These are phyloP conservation scores for Rhizopus stolonifer DNA, from an alignment of 371 early-diverging fungal species.

Conservation along the genomic window DNA sequence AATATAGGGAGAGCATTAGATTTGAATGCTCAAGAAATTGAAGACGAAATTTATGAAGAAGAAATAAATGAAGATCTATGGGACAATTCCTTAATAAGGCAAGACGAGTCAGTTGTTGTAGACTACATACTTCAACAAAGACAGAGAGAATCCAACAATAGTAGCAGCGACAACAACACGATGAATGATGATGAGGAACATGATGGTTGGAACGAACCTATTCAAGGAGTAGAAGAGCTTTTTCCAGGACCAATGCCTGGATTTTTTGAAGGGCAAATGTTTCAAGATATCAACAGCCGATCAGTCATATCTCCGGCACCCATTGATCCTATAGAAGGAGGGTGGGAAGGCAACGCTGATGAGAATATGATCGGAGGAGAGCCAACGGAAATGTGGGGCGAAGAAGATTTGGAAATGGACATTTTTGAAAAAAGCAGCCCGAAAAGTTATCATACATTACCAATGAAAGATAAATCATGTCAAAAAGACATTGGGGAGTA, in stretches of 20 bases:
- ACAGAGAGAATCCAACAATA: background rate
- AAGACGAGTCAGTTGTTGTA: background rate
- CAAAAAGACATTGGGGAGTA: slow-evolving; percentile 19
- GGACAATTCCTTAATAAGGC: background rate
- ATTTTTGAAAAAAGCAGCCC: background rate
- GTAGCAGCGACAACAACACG: background rate
- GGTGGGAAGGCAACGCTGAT: background rate
- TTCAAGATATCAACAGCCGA: background rate
- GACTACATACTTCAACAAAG: slow-evolving; percentile 1
- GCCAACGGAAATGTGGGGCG: background rate
- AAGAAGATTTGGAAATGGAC: background rate
- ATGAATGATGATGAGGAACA: background rate
- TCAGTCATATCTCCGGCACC: background rate
- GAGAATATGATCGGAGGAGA: background rate
- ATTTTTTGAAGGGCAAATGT: background rate
- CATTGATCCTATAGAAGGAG: slow-evolving; percentile 1
- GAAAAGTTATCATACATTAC: slow-evolving; percentile 4
- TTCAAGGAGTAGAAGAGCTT: background rate
- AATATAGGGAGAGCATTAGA: slow-evolving; percentile 17
- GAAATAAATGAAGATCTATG: slow-evolving; percentile 8
- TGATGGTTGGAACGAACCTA: slow-evolving; percentile 1
- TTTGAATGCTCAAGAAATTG: slow-evolving; percentile 15
- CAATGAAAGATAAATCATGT: slow-evolving; percentile 2
- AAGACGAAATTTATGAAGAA: slow-evolving; percentile 14
- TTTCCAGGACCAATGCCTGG: background rate